Percentiles rank a stretch among this genome's conserved stretches.
These are phyloP conservation scores for Brassica balearica DNA, from an alignment of 441 rosid species.

Conservation along the genomic window DNA sequence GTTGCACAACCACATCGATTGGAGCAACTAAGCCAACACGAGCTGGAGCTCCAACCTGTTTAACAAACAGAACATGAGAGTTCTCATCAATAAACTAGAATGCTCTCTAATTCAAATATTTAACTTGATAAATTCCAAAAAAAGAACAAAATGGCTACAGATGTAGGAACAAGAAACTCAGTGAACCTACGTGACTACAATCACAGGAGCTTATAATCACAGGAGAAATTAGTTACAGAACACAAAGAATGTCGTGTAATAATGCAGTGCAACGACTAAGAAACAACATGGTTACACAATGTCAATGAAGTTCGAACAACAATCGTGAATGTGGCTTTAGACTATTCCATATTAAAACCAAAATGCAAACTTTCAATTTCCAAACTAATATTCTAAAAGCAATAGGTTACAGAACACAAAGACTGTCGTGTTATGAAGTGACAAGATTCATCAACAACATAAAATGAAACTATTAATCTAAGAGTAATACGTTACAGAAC, in stretches of 20 bases:
- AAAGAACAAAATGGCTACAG: no score
- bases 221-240: no score
- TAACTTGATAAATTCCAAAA: no score
- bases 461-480: not conserved
- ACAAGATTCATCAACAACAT: not conserved
- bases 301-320: no score
- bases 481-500: no score
- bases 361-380: not conserved
- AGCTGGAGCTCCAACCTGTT: slow-evolving; percentile 98
- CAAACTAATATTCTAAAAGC: not conserved
- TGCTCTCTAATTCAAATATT: no score
- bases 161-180: not conserved
- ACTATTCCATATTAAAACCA: not conserved
- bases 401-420: not conserved
- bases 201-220: no score
- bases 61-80: not conserved
- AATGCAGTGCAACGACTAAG: no score
- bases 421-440: not conserved
- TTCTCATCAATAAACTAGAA: no score
- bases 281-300: no score
- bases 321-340: no score
- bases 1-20: slow-evolving; percentile 92
- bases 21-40: slow-evolving; percentile 98
- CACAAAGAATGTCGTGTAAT: no score
- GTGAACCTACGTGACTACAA: not conserved